Conservation (phyloP, 176 grass and related monocot genomes). For the Areca catechu region DNA sequence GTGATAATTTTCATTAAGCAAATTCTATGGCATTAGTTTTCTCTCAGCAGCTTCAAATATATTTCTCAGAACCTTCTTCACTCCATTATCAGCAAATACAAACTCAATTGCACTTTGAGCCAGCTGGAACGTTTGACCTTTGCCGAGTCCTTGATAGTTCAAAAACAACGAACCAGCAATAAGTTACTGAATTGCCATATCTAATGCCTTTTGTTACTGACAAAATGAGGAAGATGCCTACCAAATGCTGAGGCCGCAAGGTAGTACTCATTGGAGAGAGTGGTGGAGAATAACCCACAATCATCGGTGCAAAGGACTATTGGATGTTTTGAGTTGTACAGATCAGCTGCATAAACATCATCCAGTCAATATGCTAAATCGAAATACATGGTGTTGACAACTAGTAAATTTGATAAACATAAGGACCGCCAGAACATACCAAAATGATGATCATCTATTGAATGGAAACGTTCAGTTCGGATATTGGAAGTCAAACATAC, state of each 20-base stretch:
- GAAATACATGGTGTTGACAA: slow-evolving; percentile 3
- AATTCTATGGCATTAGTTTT: slow-evolving; percentile 9
- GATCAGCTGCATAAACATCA: slow-evolving; percentile 42
- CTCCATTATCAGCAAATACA: slow-evolving; percentile 42
- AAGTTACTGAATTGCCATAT: background rate
- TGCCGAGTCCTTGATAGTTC: slow-evolving; percentile 42
- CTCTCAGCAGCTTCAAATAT: slow-evolving; percentile 40
- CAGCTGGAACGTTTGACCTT: slow-evolving; percentile 59
- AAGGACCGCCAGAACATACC: slow-evolving; percentile 28
- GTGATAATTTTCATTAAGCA: no score
- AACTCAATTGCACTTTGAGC: slow-evolving; percentile 46
- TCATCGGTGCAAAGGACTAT: slow-evolving; percentile 81
- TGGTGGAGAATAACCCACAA: slow-evolving; percentile 70
- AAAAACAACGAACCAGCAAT: slow-evolving; percentile 4
- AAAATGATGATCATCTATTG: slow-evolving; percentile 74
- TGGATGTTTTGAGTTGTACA: slow-evolving; percentile 70
- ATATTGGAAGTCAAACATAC: slow-evolving; percentile 98
- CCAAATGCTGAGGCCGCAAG: slow-evolving; percentile 55
- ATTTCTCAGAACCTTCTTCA: slow-evolving; percentile 49
- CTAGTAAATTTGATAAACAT: slow-evolving; percentile 4
- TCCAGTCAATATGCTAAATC: background rate
- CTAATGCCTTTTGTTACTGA: background rate
- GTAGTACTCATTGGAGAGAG: slow-evolving; percentile 71
- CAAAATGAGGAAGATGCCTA: slow-evolving; percentile 12
- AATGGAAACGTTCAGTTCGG: slow-evolving; percentile 58